A percentile compares a stretch with the other conserved stretches of the same genome.
phyloP scores from a whole-genome alignment of 345 rosid genomes.

The Garcia nutans region DNA sequence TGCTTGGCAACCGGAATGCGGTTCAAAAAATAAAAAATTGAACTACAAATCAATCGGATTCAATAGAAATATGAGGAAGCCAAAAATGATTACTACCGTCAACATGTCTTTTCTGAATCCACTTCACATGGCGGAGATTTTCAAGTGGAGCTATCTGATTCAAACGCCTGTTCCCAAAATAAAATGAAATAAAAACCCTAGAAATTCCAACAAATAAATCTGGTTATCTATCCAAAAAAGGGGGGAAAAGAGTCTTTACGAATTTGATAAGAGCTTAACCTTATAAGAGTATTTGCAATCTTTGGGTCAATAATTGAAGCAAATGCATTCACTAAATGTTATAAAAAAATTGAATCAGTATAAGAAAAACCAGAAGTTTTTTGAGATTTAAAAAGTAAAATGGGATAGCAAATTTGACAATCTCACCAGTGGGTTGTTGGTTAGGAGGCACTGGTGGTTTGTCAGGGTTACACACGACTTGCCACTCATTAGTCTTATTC shows the following conservation, averaged over 20 bases:
- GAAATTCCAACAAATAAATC: not conserved
- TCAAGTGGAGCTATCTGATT: slow-evolving; percentile 65
- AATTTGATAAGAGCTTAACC: slow-evolving; percentile 34
- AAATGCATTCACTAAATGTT: slow-evolving; percentile 50
- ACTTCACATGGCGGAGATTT: slow-evolving; percentile 72
- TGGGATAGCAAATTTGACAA: not conserved
- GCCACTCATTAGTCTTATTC: slow-evolving; percentile 20
- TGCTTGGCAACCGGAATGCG: not conserved
- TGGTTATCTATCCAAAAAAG: not conserved
- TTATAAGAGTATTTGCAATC: slow-evolving; percentile 55
- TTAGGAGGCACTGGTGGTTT: slow-evolving; percentile 47
- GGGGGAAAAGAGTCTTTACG: no score
- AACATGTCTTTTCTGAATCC: slow-evolving; percentile 50
- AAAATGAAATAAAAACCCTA: not conserved
- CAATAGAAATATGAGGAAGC: not conserved
- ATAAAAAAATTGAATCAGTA: not conserved
- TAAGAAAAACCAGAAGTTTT: not conserved
- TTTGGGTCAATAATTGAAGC: slow-evolving; percentile 68
- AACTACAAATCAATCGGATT: not conserved
- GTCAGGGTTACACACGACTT: slow-evolving; percentile 56
- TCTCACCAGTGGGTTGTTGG: slow-evolving; percentile 63
- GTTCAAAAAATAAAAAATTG: not conserved
- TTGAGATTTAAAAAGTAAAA: not conserved
- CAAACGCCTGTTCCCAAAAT: slow-evolving; percentile 47
- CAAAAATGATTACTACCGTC: slow-evolving; percentile 32